Evolutionary conservation across 179 eudicot species (phyloP).

Genomic region (Patellifolia procumbens): DNA sequence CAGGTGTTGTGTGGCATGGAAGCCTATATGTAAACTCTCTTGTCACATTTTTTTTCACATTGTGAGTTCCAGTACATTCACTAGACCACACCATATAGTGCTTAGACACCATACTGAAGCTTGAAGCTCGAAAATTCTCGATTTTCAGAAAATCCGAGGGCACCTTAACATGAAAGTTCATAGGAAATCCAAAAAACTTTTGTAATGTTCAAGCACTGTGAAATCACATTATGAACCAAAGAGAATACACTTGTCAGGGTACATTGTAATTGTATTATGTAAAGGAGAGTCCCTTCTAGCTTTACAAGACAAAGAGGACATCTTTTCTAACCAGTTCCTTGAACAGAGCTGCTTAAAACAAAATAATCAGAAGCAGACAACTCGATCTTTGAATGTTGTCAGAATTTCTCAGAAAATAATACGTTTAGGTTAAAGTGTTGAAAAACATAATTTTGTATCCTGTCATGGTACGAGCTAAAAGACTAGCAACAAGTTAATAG

Average conservation of each 20-base stretch:
- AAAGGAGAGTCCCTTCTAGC: neutral
- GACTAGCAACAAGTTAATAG: no score
- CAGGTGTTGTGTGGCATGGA: neutral
- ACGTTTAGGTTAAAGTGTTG: neutral
- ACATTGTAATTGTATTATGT: neutral
- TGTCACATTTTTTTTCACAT: neutral
- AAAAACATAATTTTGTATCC: neutral
- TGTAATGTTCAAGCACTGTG: neutral
- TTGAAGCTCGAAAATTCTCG: neutral
- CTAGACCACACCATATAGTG: neutral
- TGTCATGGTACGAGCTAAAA: no score
- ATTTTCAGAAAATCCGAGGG: neutral
- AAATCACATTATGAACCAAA: neutral
- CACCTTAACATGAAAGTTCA: neutral
- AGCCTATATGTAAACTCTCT: neutral
- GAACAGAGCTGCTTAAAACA: neutral
- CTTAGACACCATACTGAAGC: slow-evolving; percentile 4
- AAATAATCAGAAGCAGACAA: neutral
- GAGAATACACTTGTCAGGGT: neutral
- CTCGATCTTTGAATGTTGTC: neutral
- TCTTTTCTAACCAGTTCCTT: neutral
- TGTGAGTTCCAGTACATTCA: neutral
- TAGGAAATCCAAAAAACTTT: neutral
- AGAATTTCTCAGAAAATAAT: neutral
- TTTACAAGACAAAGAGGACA: neutral